These are phyloP conservation scores for Salix arbutifolia DNA, from an alignment of 345 rosid species.

Conservation along the genomic window DNA sequence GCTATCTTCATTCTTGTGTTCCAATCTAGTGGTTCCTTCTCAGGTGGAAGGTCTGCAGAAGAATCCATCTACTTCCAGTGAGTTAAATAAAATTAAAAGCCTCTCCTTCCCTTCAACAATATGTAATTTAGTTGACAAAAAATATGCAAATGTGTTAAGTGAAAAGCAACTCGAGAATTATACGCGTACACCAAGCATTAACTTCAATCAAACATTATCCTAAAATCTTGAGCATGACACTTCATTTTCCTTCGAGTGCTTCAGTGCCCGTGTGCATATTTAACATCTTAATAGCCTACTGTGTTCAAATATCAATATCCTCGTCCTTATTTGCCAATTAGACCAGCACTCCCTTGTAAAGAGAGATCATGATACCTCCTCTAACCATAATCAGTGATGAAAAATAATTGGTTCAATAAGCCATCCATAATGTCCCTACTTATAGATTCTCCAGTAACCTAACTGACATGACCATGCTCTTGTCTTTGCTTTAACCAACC, in stretches of 20 bases:
- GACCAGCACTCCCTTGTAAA: background rate
- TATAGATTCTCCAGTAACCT: background rate
- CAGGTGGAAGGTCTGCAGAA: conserved; percentile 74
- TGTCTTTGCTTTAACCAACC: conserved; percentile 6
- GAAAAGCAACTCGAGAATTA: background rate
- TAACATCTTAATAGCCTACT: background rate
- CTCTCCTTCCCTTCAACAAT: background rate
- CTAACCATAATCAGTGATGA: background rate
- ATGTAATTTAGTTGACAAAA: background rate
- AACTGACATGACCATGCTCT: background rate
- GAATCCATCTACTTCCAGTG: conserved; percentile 1
- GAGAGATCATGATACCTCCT: background rate
- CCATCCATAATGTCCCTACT: background rate
- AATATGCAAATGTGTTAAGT: background rate
- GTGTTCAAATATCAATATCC: background rate
- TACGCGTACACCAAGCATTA: conserved; percentile 1
- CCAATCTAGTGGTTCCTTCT: conserved; percentile 92
- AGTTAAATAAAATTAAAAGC: background rate
- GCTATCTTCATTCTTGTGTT: conserved; percentile 97
- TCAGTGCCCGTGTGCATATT: background rate
- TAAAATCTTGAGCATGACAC: background rate
- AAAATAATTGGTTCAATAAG: background rate
- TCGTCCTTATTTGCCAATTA: background rate
- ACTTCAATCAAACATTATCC: background rate
- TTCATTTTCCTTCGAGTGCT: background rate